Conservation (phyloP, 1,139 yeast species). For the Taiozyma sp. region DNA sequence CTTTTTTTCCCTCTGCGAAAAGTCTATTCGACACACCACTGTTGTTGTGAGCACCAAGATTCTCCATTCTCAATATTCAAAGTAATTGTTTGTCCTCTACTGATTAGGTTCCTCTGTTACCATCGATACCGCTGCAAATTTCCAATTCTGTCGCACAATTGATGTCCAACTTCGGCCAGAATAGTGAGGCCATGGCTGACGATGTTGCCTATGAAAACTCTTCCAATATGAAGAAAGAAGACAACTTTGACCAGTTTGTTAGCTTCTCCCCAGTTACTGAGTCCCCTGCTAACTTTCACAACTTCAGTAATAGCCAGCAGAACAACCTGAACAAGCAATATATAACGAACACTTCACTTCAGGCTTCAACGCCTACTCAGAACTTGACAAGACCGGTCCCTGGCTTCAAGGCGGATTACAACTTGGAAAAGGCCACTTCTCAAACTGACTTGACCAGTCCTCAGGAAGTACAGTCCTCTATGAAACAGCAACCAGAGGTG, state of each 20-base stretch:
- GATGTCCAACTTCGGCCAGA: constrained; percentile 10
- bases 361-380: not conserved
- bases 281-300: not conserved
- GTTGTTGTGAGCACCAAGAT: not conserved
- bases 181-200: not conserved
- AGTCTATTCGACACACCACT: not conserved
- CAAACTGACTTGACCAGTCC: constrained; percentile 6
- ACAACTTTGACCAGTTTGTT: constrained; percentile 10
- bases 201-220: not conserved
- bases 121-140: not conserved
- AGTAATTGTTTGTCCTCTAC: not conserved
- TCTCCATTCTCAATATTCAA: not conserved
- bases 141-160: not conserved
- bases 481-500: not conserved
- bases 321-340: not conserved
- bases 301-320: not conserved
- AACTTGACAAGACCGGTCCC: constrained; percentile 12
- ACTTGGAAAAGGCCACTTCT: constrained; percentile 13
- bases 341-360: not conserved
- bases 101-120: not conserved
- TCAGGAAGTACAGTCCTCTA: not conserved
- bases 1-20: not conserved
- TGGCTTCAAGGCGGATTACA: constrained; percentile 12
- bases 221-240: not conserved
- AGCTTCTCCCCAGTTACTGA: constrained; percentile 8